Evolutionary conservation across 2,329 filamentous ascomycete species (phyloP), one percentile per base, ranked within the genome.

Genomic region (Fusarium nurragi): DNA sequence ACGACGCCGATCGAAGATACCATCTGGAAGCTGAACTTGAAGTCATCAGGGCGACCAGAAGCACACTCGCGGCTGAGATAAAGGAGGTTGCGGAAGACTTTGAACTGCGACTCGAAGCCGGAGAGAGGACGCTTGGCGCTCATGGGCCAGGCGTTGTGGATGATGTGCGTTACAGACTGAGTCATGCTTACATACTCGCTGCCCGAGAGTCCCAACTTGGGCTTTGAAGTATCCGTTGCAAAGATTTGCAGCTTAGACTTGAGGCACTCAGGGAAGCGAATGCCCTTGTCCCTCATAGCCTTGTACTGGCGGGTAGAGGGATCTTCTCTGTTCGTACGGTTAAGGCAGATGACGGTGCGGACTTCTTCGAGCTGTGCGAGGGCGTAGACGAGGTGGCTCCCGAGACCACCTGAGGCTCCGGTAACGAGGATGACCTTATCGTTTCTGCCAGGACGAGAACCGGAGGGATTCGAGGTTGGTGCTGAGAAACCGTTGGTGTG

Each of bases 81-180:
- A 6, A 65, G 41, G 7, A 65, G 62, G 2, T 66, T 65, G 18
- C 64, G 66, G 41, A 68, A 65, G 6, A 68, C 53, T 1, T 69
- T 64, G 50, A 69, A 69, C 28, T 69, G 66, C 0, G 66, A 39
- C 39, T 69, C 66, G 4, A 69, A 69, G 4, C 66, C 66, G 0
- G 64, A 46, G 0, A 69, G 47, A 0, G 64, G 47, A 3, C 66
- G 66, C 39, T 69, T 69, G 4, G 66, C 66, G 10, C 66, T 69
- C 66, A 69, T 69, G 6, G 66, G 66, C 66, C 66, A 69, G 4
- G 66, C 66, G 12, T 69, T 69, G 21, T 69, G 66, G 3, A 69
- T 56, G 22, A 69, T 51, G 13, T 69, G 66, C 0, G 66, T 65
- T 2, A 43, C 36, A 0, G 16, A 16, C 1, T 21, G 13, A 2